A percentile compares a stretch with the other conserved stretches of the same genome.
Evolutionary conservation across 148 eudicot species (phyloP).

Genomic region (Bassia scoparia): DNA sequence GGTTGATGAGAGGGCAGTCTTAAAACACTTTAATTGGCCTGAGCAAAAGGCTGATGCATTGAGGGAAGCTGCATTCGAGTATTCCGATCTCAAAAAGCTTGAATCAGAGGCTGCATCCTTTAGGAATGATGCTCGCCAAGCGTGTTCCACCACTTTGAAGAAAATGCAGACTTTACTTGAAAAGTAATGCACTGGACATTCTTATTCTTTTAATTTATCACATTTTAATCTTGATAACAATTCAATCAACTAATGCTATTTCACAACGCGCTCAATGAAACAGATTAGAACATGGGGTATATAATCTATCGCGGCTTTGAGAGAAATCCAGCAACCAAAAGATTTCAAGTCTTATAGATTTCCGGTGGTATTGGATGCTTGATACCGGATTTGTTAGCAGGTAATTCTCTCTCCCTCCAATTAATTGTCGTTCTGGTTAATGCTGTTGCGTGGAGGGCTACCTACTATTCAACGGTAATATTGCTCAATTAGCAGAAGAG

Average conservation of each 20-base stretch:
- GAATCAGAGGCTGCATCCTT: conserved; percentile 69
- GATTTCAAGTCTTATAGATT: conserved; percentile 68
- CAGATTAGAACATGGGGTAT: conserved; percentile 89
- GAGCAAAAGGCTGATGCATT: conserved; percentile 92
- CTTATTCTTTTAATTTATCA: not conserved
- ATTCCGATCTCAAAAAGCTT: conserved; percentile 85
- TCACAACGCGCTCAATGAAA: conserved; percentile 1
- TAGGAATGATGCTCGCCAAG: conserved; percentile 61
- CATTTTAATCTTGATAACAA: not conserved
- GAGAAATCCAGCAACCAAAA: conserved; percentile 73
- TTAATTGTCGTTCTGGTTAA: not conserved
- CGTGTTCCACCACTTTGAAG: conserved; percentile 71
- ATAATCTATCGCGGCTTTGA: conserved; percentile 83
- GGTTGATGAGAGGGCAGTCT: conserved; percentile 97
- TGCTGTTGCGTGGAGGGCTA: not conserved
- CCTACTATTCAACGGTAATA: not conserved
- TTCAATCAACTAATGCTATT: not conserved
- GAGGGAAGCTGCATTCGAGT: conserved; percentile 97
- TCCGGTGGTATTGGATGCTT: conserved; percentile 92
- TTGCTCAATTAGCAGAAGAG: not conserved
- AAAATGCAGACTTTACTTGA: conserved; percentile 93
- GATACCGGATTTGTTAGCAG: conserved; percentile 83
- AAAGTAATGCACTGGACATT: conserved; percentile 39
- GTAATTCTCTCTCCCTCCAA: conserved; percentile 25
- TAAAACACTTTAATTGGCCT: conserved; percentile 95